Percentiles rank a stretch among this genome's conserved stretches.
Conservation (phyloP, 2,329 filamentous ascomycete species). For the Hortaea sp. region DNA sequence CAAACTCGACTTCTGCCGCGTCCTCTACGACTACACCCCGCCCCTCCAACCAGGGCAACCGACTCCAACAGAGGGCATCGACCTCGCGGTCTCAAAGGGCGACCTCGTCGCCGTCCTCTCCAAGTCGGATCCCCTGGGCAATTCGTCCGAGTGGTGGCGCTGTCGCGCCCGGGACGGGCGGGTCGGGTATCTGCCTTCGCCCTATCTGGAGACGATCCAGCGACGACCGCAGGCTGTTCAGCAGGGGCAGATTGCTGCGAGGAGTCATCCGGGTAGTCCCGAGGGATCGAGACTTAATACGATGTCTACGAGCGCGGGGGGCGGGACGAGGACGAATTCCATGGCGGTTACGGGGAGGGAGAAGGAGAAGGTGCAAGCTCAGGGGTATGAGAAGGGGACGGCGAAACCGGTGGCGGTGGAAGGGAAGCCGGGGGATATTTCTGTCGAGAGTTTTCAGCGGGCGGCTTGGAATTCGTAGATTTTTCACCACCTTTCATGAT, state of each 20-base stretch:
- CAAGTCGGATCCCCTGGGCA: slow-evolving; percentile 85
- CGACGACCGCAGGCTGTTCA: slow-evolving; percentile 37
- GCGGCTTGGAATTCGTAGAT: slow-evolving; percentile 57
- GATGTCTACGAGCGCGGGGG: slow-evolving; percentile 38
- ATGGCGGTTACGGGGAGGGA: slow-evolving; percentile 37
- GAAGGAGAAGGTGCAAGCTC: slow-evolving; percentile 19
- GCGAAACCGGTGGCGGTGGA: too few relatives aligned
- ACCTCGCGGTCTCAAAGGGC: slow-evolving; percentile 86
- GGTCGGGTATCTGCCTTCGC: slow-evolving; percentile 82
- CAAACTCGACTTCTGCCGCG: slow-evolving; percentile 92
- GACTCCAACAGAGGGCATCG: slow-evolving; percentile 52
- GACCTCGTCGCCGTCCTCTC: slow-evolving; percentile 89
- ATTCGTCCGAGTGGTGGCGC: slow-evolving; percentile 93
- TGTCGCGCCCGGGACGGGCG: slow-evolving; percentile 83
- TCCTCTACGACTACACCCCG: slow-evolving; percentile 87
- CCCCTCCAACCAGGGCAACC: slow-evolving; percentile 46
- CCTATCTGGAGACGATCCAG: slow-evolving; percentile 74
- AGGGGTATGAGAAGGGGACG: too few relatives aligned
- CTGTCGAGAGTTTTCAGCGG: slow-evolving; percentile 61
- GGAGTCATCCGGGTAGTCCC: slow-evolving; percentile 34
- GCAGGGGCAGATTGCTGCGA: slow-evolving; percentile 30
- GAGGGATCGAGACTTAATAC: slow-evolving; percentile 43
- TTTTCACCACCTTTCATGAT: too few relatives aligned
- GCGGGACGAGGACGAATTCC: slow-evolving; percentile 31
- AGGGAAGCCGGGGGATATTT: slow-evolving; percentile 54